Base-by-base conservation (phyloP, 1,284 basidiomycete species). In the Trichosporon asahii region DNA sequence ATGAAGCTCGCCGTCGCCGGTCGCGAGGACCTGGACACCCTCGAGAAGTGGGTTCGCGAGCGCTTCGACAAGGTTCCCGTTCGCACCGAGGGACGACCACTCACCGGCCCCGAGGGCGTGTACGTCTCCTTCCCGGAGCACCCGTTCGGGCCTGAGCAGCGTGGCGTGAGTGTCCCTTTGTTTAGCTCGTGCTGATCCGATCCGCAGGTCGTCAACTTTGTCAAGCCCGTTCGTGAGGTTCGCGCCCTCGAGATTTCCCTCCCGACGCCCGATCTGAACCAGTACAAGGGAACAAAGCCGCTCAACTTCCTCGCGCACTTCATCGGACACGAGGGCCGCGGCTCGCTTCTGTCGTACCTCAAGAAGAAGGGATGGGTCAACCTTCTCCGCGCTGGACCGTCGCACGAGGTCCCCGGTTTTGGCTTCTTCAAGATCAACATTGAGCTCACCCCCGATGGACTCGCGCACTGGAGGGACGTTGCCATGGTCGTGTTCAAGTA, bases 281-380 rank as follows among this genome's bases (percentile, higher is more conserved):
- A 90, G 0, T 85, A 89, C 63, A 97, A 92, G 89, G 87, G 88
- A 44, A 86, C 90, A 78, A 95, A 95, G 77, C 96, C 97, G 1
- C 89, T 87, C 2, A 85, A 89, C 73, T 92, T 95, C 81, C 80
- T 99, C 21, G 87, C 90, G 2, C 94, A 98, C 82, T 90, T 97
- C 78, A 84, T 98, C 64, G 97, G 97, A 0, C 96, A 99, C 81
- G 98, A 99, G 85, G 98, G 97, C 3, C 90, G 91, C 46, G 97
- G 97, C 0, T 98, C 95, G 0, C 85, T 99, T 55, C 88, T 95
- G 75, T 94, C 94, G 1, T 94, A 95, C 82, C 86, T 99, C 72
- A 99, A 98, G 85, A 86, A 88, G 75, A 91, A 92, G 79, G 94
- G 95, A 4, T 98, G 95, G 95, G 89, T 91, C 65, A 95, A 92